Evolutionary conservation across 176 grass and related monocot genomes (phyloP).

Genomic region (Triticum urartu): DNA sequence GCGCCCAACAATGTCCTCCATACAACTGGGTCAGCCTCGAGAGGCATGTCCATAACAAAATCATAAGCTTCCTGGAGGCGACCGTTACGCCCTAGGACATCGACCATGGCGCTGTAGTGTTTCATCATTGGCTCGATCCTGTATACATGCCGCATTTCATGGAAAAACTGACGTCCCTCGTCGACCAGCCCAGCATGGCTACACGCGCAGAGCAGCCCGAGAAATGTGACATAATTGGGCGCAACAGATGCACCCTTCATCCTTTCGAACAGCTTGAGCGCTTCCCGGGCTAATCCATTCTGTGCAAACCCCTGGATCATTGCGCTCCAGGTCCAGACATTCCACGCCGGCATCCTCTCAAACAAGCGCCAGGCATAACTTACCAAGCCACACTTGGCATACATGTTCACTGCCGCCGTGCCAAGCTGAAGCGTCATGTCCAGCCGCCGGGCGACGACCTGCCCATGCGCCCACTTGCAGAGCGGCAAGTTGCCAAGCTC

Average conservation of each 20-base stretch:
- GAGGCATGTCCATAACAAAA: slow-evolving; percentile 40
- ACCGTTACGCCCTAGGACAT: slow-evolving; percentile 48
- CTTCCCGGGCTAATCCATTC: slow-evolving; percentile 33
- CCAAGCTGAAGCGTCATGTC: slow-evolving; percentile 49
- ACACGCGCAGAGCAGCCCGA: slow-evolving; percentile 47
- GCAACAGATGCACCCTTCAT: slow-evolving; percentile 31
- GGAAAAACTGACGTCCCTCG: slow-evolving; percentile 41
- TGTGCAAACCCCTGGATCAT: slow-evolving; percentile 63
- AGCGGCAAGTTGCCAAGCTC: slow-evolving; percentile 52
- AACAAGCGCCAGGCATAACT: slow-evolving; percentile 35
- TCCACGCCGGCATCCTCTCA: slow-evolving; percentile 29
- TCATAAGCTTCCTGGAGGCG: slow-evolving; percentile 52
- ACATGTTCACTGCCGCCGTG: slow-evolving; percentile 54
- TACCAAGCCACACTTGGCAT: slow-evolving; percentile 47
- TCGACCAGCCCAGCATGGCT: slow-evolving; percentile 52
- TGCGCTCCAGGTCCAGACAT: slow-evolving; percentile 66
- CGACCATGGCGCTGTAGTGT: slow-evolving; percentile 65
- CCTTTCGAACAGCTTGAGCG: slow-evolving; percentile 38
- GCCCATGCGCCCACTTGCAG: slow-evolving; percentile 53
- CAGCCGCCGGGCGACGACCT: slow-evolving; percentile 28
- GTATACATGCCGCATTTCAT: slow-evolving; percentile 46
- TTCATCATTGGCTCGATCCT: slow-evolving; percentile 49
- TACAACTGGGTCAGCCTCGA: slow-evolving; percentile 35
- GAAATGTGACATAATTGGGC: slow-evolving; percentile 63
- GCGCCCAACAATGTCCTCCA: slow-evolving; percentile 58